Percentiles rank a stretch among this genome's conserved stretches.
Evolutionary conservation across 192 early-diverging fungal genomes (phyloP).

Genomic region (Backusella psychrophila): DNA sequence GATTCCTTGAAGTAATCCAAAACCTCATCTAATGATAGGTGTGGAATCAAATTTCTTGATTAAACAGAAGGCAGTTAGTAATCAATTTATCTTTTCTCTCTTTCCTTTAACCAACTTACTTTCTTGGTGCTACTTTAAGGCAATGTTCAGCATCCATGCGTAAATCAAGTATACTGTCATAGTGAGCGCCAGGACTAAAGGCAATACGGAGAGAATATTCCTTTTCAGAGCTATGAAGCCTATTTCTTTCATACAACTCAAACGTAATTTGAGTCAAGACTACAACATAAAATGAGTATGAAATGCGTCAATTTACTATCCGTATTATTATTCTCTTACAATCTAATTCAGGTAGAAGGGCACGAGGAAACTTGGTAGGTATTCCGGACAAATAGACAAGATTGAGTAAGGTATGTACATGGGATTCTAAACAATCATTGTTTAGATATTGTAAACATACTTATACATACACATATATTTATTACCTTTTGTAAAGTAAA

Average conservation of each 20-base stretch:
- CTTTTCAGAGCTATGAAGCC: conserved; percentile 45
- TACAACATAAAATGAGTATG: conserved; percentile 22
- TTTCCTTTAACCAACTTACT: conserved; percentile 37
- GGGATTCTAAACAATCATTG: conserved; percentile 57
- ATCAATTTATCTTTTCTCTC: not conserved
- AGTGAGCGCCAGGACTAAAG: conserved; percentile 89
- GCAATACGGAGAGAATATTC: conserved; percentile 91
- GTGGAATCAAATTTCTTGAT: conserved; percentile 79
- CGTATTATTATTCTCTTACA: conserved; percentile 54
- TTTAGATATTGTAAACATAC: not conserved
- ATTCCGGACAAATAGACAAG: conserved; percentile 85
- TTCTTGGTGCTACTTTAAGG: conserved; percentile 77
- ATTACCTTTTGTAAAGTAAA: conserved; percentile 94
- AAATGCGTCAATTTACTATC: not conserved
- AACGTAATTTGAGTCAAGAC: conserved; percentile 97
- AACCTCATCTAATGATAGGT: conserved; percentile 75
- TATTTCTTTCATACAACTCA: conserved; percentile 88
- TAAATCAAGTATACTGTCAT: conserved; percentile 86
- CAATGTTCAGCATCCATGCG: conserved; percentile 84
- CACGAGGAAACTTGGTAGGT: conserved; percentile 62
- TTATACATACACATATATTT: not conserved
- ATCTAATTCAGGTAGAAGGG: conserved; percentile 83
- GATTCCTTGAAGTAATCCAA: conserved; percentile 51
- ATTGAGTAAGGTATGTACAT: conserved; percentile 92
- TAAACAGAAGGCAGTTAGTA: not conserved